Evolutionary conservation across 2,329 filamentous ascomycete species (phyloP), one percentile per base, ranked within the genome.

Genomic region (Aspergillus pseudonomiae): DNA sequence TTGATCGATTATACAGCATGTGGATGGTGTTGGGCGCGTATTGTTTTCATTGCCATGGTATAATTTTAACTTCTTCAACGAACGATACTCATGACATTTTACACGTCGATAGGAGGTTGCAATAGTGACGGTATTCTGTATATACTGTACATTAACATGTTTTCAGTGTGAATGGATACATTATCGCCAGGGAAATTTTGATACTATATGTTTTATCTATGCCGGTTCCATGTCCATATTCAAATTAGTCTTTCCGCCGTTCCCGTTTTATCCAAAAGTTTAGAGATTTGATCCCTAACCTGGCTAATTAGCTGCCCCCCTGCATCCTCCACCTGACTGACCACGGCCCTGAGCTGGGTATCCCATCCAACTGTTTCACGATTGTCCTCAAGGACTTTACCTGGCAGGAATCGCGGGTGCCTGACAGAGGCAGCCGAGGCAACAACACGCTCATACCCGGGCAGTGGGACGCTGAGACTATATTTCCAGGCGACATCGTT

Each of bases 401-500:
- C 78, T 19, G 75, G 70, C 3, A 73, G 73, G 21, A 78, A 59
- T 16, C 65, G 62, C 6, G 62, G 64, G 41, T 65, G 60, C 50
- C 53, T 65, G 21, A 53, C 46, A 2, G 60, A 50, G 7, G 63
- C 55, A 3, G 57, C 61, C 1, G 54, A 62, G 16, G 61, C 57
- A 34, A 60, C 28, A 43, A 46, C 36, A 11, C 30, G 21, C 48
- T 63, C 63, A 12, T 55, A 58, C 21, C 65, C 64, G 5, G 63
- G 63, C 26, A 78, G 46, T 0, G 80, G 80, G 26, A 79, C 75
- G 59, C 72, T 74, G 5, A 82, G 73, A 46, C 70, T 71, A 65
- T 82, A 81, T 60, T 76, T 90, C 94, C 94, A 98, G 1, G 83
- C 84, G 75, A 94, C 89, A 50, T 86, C 79, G 2, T 93, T 94